Evolutionary conservation across 129 eudicot genomes (phyloP).

Genomic region (Kitagawia praeruptora): DNA sequence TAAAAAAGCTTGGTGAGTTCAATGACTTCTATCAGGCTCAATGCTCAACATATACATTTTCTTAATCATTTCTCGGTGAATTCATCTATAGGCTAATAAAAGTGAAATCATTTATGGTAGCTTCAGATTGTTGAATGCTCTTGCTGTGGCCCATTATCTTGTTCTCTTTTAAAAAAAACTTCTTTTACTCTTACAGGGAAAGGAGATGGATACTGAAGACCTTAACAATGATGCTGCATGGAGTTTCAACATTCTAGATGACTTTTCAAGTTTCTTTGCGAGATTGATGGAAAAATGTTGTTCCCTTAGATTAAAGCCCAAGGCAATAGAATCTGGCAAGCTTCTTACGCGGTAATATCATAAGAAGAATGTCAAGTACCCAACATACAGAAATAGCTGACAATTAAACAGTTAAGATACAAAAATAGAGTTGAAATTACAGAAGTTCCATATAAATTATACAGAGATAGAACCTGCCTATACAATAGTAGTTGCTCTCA

Average conservation of each 20-base stretch:
- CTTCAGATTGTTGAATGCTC: background rate
- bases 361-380: conserved; percentile 57
- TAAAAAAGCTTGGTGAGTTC: background rate
- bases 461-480: background rate
- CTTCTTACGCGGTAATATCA: conserved; percentile 4
- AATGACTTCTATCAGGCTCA: background rate
- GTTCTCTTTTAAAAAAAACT: background rate
- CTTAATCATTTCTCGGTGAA: no score
- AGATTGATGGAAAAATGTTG: conserved; percentile 65
- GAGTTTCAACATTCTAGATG: conserved; percentile 2
- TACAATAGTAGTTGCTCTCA: background rate
- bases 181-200: conserved; percentile 18
- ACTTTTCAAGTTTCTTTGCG: conserved; percentile 48
- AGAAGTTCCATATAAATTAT: background rate
- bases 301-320: conserved; percentile 29
- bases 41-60: background rate
- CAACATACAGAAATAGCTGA: conserved; percentile 34
- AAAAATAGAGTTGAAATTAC: background rate
- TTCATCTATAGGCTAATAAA: background rate
- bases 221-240: conserved; percentile 1
- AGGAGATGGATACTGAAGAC: background rate
- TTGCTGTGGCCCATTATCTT: background rate
- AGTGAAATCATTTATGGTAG: background rate
- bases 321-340: conserved; percentile 3
- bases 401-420: conserved; percentile 13